A percentile compares a stretch with the other conserved stretches of the same genome.
phyloP scores from a whole-genome alignment of 768 basidiomycete genomes.

The Termitomyces sp. region DNA sequence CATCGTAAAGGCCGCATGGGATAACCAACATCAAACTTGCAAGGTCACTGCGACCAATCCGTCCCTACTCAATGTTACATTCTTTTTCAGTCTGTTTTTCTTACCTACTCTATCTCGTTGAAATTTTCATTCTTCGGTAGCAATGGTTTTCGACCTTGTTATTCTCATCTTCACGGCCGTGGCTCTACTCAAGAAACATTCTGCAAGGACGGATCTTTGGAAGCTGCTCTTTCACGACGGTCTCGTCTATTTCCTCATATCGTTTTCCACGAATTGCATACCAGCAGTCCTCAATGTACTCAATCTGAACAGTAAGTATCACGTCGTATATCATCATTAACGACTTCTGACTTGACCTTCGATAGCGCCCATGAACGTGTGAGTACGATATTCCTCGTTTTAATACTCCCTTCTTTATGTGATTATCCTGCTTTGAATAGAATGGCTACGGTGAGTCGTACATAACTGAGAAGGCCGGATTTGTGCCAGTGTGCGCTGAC shows the following conservation, averaged over 20 bases:
- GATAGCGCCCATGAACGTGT: slow-evolving; percentile 53
- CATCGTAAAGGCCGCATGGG: slow-evolving; percentile 54
- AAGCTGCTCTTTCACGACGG: slow-evolving; percentile 69
- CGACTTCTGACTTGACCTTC: slow-evolving; percentile 5
- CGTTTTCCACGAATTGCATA: slow-evolving; percentile 59
- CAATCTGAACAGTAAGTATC: slow-evolving; percentile 50
- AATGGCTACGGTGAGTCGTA: slow-evolving; percentile 42
- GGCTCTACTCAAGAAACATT: slow-evolving; percentile 45
- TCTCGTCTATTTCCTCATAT: slow-evolving; percentile 60
- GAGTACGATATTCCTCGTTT: not conserved
- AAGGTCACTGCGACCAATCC: slow-evolving; percentile 48
- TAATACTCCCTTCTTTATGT: not conserved
- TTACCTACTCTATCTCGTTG: not conserved
- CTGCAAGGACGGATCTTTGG: slow-evolving; percentile 57
- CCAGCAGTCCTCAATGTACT: slow-evolving; percentile 61
- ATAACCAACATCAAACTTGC: slow-evolving; percentile 33
- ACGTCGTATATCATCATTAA: not conserved
- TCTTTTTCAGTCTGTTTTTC: slow-evolving; percentile 57
- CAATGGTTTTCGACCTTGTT: slow-evolving; percentile 64
- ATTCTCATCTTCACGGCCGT: slow-evolving; percentile 52
- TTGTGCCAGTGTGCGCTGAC: slow-evolving; percentile 6
- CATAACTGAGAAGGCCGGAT: not conserved
- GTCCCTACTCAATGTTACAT: slow-evolving; percentile 53
- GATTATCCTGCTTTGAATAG: slow-evolving; percentile 21
- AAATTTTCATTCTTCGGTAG: slow-evolving; percentile 23